Evolutionary conservation across 2,329 filamentous ascomycete genomes (phyloP).

Genomic region (Colletotrichum incanum): DNA sequence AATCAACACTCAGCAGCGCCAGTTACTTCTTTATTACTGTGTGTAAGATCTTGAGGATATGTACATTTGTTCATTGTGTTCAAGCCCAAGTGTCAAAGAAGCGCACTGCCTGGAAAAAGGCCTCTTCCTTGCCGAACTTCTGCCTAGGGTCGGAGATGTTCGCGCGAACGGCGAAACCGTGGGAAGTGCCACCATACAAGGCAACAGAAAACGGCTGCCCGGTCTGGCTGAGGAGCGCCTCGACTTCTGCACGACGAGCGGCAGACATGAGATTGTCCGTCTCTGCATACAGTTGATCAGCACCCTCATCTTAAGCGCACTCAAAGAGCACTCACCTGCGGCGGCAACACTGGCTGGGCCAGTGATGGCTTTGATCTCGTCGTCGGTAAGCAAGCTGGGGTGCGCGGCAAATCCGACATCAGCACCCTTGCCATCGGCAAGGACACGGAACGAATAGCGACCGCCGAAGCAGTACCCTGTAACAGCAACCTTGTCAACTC

Average conservation of each 20-base stretch:
- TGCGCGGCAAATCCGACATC: slow-evolving; percentile 76
- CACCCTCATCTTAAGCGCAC: background rate
- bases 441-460: slow-evolving; percentile 69
- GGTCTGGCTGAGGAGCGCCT: slow-evolving; percentile 70
- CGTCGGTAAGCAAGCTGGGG: slow-evolving; percentile 72
- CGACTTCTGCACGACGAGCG: slow-evolving; percentile 67
- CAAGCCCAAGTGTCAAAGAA: slow-evolving; percentile 77
- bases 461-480: slow-evolving; percentile 79
- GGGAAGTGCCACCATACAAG: slow-evolving; percentile 77
- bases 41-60: background rate
- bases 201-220: slow-evolving; percentile 76
- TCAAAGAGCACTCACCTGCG: slow-evolving; percentile 63
- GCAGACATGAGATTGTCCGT: slow-evolving; percentile 72
- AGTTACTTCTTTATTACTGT: background rate
- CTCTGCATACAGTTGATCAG: slow-evolving; percentile 56
- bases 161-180: slow-evolving; percentile 82
- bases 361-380: slow-evolving; percentile 71
- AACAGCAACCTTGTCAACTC: slow-evolving; percentile 68
- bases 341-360: slow-evolving; percentile 75
- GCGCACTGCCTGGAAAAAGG: slow-evolving; percentile 81
- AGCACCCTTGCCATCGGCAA: slow-evolving; percentile 66
- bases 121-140: slow-evolving; percentile 83
- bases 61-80: background rate
- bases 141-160: slow-evolving; percentile 67
- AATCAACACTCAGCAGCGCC: no score